Evolutionary conservation across 768 basidiomycete genomes (phyloP).

Genomic region (Mycena venus): DNA sequence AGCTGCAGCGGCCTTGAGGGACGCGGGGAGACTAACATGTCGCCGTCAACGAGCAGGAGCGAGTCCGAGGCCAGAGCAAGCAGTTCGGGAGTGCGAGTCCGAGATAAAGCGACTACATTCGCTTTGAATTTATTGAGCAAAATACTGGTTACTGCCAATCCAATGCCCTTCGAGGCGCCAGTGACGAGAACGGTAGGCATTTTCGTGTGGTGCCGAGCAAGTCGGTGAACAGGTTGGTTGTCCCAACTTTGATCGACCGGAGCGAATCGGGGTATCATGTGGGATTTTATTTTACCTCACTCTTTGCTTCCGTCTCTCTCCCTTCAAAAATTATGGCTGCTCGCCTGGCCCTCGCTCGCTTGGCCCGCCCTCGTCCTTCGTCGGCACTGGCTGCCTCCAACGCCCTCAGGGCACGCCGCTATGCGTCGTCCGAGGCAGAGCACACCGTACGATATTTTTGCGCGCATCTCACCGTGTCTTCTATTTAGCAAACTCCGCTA

Average conservation of each 20-base stretch:
- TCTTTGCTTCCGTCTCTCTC: conserved; percentile 43
- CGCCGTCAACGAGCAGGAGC: conserved; percentile 74
- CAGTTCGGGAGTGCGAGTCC: conserved; percentile 78
- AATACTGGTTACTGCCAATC: conserved; percentile 80
- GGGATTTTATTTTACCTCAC: too few species aligned
- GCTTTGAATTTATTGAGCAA: conserved; percentile 74
- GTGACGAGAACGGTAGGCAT: conserved; percentile 76
- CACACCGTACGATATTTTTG: conserved; percentile 50
- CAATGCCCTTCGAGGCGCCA: conserved; percentile 89
- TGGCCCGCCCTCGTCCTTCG: conserved; percentile 67
- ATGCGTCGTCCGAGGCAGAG: conserved; percentile 71
- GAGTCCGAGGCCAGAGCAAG: conserved; percentile 59
- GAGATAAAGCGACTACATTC: conserved; percentile 82
- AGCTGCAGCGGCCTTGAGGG: conserved; percentile 10
- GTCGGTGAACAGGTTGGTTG: too few species aligned
- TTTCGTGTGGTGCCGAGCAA: too few species aligned
- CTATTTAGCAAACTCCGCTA: conserved; percentile 40
- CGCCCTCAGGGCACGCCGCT: conserved; percentile 62
- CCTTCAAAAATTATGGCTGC: conserved; percentile 63
- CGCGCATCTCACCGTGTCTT: neutral
- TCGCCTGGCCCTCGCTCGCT: conserved; percentile 74
- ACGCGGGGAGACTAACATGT: conserved; percentile 71
- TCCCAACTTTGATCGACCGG: too few species aligned
- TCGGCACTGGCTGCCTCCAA: conserved; percentile 57
- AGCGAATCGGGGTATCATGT: too few species aligned